Evolutionary conservation across 768 basidiomycete genomes (phyloP).

Genomic region (Pisolithus marmoratus): DNA sequence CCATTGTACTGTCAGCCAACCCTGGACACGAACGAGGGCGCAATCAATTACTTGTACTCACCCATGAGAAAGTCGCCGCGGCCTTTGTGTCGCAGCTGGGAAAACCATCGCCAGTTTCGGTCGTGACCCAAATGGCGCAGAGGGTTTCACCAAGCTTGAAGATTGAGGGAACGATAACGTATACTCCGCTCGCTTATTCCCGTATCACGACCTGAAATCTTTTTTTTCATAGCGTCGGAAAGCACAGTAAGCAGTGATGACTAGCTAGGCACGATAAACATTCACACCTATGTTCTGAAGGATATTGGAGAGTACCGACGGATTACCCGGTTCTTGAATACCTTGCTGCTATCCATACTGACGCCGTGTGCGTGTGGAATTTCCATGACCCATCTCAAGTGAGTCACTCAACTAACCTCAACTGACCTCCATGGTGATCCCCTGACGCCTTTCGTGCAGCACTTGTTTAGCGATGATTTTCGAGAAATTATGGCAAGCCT

Average conservation of each 20-base stretch:
- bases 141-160: neutral
- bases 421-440: neutral
- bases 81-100: neutral
- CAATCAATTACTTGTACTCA: neutral
- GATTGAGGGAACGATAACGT: conserved; percentile 1
- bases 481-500: neutral
- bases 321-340: conserved; percentile 2
- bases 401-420: neutral
- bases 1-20: neutral
- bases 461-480: neutral
- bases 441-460: neutral
- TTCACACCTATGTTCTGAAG: conserved; percentile 1
- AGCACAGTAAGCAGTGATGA: neutral
- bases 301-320: conserved; percentile 13
- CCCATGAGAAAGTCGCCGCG: neutral
- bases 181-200: neutral
- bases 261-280: neutral
- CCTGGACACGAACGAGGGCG: neutral
- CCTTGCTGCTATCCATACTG: conserved; percentile 12
- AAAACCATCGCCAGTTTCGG: neutral
- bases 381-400: conserved; percentile 8
- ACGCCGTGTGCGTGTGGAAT: conserved; percentile 16
- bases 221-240: neutral
- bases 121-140: conserved; percentile 1
- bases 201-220: neutral